Evolutionary conservation across 1,284 basidiomycete species (phyloP), one percentile per base, ranked within the genome.

Genomic region (Ustilago hordei): DNA sequence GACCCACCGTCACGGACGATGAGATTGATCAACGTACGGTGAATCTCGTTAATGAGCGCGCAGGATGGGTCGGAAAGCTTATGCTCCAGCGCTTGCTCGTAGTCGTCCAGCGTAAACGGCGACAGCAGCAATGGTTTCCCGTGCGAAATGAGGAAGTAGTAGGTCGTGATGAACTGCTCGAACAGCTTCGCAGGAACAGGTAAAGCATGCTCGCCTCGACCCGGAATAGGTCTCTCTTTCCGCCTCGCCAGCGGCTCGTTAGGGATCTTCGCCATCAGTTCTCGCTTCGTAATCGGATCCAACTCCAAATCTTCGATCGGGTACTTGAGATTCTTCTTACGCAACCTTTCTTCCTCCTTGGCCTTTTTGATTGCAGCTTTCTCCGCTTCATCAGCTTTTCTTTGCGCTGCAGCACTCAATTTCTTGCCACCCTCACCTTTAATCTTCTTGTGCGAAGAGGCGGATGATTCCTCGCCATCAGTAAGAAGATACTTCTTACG

Each of bases 21-120:
- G 78, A 93, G 91, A 86, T 95, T 96, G 73, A 98, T 91, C 45
- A 99, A 90, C 0, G 91, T 90, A 0, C 93, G 92, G 86, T 99
- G 95, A 41, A 97, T 90, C 86, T 98, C 97, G 60, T 91, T 91
- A 45, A 98, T 89, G 48, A 99, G 88, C 38, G 89, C 84, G 80
- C 94, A 95, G 0, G 91, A 89, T 3, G 91, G 89, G 38, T 94
- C 93, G 41, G 88, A 82, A 58, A 90, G 88, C 15, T 89, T 88
- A 86, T 99, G 96, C 58, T 92, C 91, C 34, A 99, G 88, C 0
- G 95, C 92, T 69, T 91, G 90, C 84, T 96, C 95, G 84, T 93
- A 94, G 81, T 98, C 97, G 86, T 99, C 97, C 80, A 98, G 89
- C 0, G 94, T 93, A 85, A 98, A 94, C 11, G 92, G 88, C n/a